Evolutionary conservation across 352 stramenopile species (phyloP).

Genomic region (Pythium grandisporangium): DNA sequence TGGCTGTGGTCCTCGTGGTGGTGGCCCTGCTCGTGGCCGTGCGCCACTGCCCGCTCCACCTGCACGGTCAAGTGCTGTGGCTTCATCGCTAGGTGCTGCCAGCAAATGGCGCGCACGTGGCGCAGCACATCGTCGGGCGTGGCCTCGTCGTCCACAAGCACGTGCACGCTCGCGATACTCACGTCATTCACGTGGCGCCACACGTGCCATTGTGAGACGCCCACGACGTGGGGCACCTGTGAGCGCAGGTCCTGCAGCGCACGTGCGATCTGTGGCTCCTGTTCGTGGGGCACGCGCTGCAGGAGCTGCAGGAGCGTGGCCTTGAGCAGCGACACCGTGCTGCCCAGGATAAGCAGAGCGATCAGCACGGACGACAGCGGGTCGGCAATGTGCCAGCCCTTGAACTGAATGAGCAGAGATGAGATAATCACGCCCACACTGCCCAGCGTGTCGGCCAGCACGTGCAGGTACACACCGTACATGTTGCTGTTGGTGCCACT

Average conservation of each 20-base stretch:
- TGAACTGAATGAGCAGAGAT: slow-evolving; percentile 79
- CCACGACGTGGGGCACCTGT: slow-evolving; percentile 26
- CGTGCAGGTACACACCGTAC: slow-evolving; percentile 87
- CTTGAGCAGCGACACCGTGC: slow-evolving; percentile 65
- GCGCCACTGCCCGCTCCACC: slow-evolving; percentile 29
- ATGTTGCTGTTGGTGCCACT: slow-evolving; percentile 78
- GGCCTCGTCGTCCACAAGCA: slow-evolving; percentile 33
- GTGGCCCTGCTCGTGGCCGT: slow-evolving; percentile 7
- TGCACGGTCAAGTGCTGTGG: slow-evolving; percentile 48
- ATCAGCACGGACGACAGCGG: slow-evolving; percentile 79
- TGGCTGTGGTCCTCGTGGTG: slow-evolving; percentile 7
- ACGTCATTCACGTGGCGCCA: slow-evolving; percentile 64
- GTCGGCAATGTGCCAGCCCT: slow-evolving; percentile 77
- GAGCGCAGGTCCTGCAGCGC: slow-evolving; percentile 40
- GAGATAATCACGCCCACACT: slow-evolving; percentile 86
- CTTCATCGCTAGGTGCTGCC: slow-evolving; percentile 24
- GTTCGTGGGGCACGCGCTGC: slow-evolving; percentile 51
- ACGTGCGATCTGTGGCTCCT: slow-evolving; percentile 29
- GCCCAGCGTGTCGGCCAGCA: slow-evolving; percentile 83
- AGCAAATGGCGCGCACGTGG: slow-evolving; percentile 37
- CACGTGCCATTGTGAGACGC: slow-evolving; percentile 58
- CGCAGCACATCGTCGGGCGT: slow-evolving; percentile 49
- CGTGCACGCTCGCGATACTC: slow-evolving; percentile 45
- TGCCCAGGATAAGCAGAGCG: slow-evolving; percentile 77
- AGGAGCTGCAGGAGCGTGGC: slow-evolving; percentile 66